Base-by-base conservation (phyloP, 176 grass and related monocot genomes). In the Themeda triandra region DNA sequence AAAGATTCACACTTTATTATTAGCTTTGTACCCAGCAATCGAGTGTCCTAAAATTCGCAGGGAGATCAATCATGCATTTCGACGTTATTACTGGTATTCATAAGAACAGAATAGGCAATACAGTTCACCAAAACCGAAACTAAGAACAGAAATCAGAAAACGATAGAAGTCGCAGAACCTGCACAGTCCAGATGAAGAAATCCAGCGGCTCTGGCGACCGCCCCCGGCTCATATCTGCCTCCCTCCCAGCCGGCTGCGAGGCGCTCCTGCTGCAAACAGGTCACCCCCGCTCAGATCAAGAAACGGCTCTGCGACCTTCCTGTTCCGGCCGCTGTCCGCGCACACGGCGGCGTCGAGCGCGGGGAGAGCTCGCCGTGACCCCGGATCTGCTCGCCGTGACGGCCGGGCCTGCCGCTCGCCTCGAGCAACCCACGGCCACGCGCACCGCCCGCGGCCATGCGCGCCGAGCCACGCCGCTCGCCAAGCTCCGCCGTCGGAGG, bases 141-240 rank as follows among this genome's bases (percentile, higher is more conserved):
- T 13, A 80, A 70, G 45, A 77, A 44, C 7, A 11, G n/a, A 36
- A 35, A 35, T 35, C 33, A 35, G 5, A 59, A 6, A 23, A 42
- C n/a, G 44, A 44, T 6, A 33, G 79, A 56, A 40, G 15, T 11
- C 28, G 19, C 21, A 28, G 63, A 80, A 97, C 92, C 90, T 97
- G 84, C 10, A 97, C 86, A 15, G 94, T 97, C 92, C 94, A 97
- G 36, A 97, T 94, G 88, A 97, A 97, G 92, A 97, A 97, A 92
- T 97, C 92, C 46, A 97, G 86, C 44, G 90, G 92, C 69, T 97
- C 94, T 19, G 94, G 90, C 54, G 86, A 82, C 88, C 94, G 83
- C n/a, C 63, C 76, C 75, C 86, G 89, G 63, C 80, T 94, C 94
- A 94, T 97, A 68, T 83, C 88, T 23, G 37, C 74, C 63, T 42